A percentile compares a stretch with the other conserved stretches of the same genome.
Conservation (phyloP, 345 rosid genomes). For the Eucalyptus sp. region DNA sequence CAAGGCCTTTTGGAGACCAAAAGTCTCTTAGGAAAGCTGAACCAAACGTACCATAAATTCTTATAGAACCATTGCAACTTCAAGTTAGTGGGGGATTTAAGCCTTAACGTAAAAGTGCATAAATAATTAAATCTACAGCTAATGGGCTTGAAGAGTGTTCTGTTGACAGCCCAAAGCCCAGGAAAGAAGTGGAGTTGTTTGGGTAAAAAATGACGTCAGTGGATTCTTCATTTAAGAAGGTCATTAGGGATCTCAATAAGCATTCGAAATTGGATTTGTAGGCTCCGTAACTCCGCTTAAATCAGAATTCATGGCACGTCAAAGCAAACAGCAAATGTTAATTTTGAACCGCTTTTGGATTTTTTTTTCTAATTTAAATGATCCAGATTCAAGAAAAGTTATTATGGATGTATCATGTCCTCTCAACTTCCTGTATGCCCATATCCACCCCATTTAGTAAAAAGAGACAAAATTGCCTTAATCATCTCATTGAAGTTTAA, state of each 20-base stretch:
- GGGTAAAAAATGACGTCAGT: not conserved
- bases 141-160: not conserved
- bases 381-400: too few species aligned
- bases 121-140: not conserved
- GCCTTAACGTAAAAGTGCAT: not conserved
- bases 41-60: too few species aligned
- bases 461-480: not conserved
- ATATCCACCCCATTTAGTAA: not conserved
- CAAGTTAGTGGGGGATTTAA: too few species aligned
- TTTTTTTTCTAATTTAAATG: too few species aligned
- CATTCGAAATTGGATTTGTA: not conserved
- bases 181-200: not conserved
- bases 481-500: not conserved
- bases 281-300: not conserved
- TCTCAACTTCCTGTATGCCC: not conserved
- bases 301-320: too few species aligned
- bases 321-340: too few species aligned
- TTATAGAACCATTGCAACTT: not conserved
- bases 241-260: not conserved
- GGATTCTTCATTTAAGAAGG: not conserved
- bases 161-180: not conserved
- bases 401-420: not conserved
- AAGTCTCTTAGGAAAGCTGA: too few species aligned
- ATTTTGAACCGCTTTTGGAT: too few species aligned
- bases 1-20: too few species aligned